Base-by-base conservation (phyloP, 352 stramenopile species). In the Globisporangium spinosum region DNA sequence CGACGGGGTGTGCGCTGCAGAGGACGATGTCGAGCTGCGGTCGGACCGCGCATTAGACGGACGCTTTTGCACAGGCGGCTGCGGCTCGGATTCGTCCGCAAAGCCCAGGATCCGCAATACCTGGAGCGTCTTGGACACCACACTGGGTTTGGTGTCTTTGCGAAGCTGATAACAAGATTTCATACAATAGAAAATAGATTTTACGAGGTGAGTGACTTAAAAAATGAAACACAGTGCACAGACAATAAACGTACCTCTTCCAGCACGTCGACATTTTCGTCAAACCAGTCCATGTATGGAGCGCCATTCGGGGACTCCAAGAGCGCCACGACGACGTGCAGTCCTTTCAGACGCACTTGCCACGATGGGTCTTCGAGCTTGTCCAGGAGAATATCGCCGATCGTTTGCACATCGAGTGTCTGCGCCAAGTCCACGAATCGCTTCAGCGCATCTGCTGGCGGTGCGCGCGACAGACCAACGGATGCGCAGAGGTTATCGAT, bases 351-450 rank as follows among this genome's bases (percentile, higher is more conserved):
- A 15, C 87, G 83, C 49, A 73, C 82, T 74, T 94, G 86, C 89
- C 89, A 96, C 43, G 84, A 84, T 0, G 79, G 71, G 59, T 96
- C 87, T 75, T 96, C 87, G 3, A 96, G 70, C 49, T 96, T 96
- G 69, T 96, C 89, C 25, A 95, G 69, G 51, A 96, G 65, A 23
- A 96, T 91, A 35, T 95, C 87, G 40, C 87, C 87, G 68, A 96
- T 93, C 34, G 82, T 93, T 66, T 93, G 78, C n/a, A 78, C 70
- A 67, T 96, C 85, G 1, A 96, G 75, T 13, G 87, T 95, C 70
- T 96, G 88, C 20, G 89, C 89, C 66, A 96, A 76, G 43, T 96
- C 87, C 20, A 96, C 78, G 67, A 96, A 96, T 1, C 89, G 80
- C 70, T 91, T 90, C 9, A 96, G 69, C 13, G 77, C 85, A 67